A percentile compares a stretch with the other conserved stretches of the same genome.
phyloP scores from a whole-genome alignment of 441 rosid genomes.

The Cnidoscolus chayamansa region DNA sequence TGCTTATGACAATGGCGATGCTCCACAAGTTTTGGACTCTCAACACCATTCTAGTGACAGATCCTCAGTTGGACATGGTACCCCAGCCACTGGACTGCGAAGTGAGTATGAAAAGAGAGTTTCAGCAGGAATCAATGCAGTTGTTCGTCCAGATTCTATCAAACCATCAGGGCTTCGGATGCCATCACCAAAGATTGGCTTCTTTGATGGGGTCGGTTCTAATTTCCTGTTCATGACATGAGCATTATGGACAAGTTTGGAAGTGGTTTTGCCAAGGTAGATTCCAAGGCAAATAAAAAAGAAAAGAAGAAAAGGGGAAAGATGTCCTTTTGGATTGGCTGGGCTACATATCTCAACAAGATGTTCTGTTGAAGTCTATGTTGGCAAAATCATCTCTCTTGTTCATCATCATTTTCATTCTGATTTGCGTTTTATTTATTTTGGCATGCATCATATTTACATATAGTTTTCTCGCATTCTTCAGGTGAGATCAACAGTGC shows the following conservation, averaged over 20 bases:
- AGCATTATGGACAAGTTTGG: constrained; percentile 3
- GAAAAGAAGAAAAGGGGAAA: neutral
- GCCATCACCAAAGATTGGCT: constrained; percentile 96
- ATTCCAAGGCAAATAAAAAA: neutral
- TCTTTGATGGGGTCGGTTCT: constrained; percentile 90
- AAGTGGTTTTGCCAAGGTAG: constrained; percentile 14
- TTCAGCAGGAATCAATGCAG: constrained; percentile 34
- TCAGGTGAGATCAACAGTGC: constrained; percentile 53
- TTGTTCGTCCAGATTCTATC: constrained; percentile 36
- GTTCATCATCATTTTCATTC: neutral
- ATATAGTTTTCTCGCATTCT: constrained; percentile 22
- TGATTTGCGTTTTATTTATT: constrained; percentile 19
- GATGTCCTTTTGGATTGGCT: neutral
- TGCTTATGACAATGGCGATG: constrained; percentile 20
- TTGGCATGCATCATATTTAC: neutral
- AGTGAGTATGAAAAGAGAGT: constrained; percentile 33
- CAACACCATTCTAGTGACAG: constrained; percentile 30
- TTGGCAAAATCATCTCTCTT: constrained; percentile 15
- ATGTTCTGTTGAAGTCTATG: constrained; percentile 2
- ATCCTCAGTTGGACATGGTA: constrained; percentile 35
- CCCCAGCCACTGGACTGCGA: constrained; percentile 27
- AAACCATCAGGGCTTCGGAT: constrained; percentile 86
- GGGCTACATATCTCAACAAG: neutral
- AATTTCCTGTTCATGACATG: constrained; percentile 16
- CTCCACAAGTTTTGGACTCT: constrained; percentile 35